Percentiles rank a stretch among this genome's conserved stretches.
Conservation (phyloP, 495 filamentous ascomycete species). For the Xylaria venustula region DNA sequence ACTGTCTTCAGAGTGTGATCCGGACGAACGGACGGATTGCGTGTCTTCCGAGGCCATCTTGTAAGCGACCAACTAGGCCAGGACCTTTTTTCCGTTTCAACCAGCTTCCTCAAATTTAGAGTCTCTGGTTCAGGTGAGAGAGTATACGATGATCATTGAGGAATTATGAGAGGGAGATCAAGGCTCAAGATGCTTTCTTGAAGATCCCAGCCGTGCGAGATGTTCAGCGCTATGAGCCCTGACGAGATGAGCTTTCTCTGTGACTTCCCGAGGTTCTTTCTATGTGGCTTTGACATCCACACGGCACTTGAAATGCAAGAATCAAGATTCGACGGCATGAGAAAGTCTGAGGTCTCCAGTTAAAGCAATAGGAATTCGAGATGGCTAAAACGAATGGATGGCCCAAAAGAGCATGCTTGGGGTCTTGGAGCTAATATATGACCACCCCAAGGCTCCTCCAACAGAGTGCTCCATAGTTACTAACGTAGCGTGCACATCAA, state of each 20-base stretch:
- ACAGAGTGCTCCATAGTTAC: conserved; percentile 15
- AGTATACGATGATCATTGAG: neutral
- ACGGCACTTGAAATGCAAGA: neutral
- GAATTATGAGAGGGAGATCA: neutral
- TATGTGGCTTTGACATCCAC: conserved; percentile 1
- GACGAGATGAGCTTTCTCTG: neutral
- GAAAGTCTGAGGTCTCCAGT: neutral
- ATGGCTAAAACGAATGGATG: conserved; percentile 12
- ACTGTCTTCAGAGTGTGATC: conserved; percentile 20
- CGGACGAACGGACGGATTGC: conserved; percentile 21
- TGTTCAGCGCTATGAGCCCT: conserved; percentile 12
- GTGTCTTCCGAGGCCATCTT: conserved; percentile 27
- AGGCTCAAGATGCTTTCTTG: conserved; percentile 3
- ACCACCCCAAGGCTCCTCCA: conserved; percentile 10
- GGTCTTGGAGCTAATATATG: conserved; percentile 14
- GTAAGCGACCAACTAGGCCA: neutral
- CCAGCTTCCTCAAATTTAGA: neutral
- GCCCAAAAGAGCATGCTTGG: neutral
- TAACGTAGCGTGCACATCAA: conserved; percentile 9
- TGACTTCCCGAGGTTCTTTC: conserved; percentile 7
- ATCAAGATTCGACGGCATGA: conserved; percentile 1
- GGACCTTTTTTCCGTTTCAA: conserved; percentile 7
- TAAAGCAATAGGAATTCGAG: neutral
- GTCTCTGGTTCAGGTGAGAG: neutral
- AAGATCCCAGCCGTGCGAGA: conserved; percentile 11